These are phyloP conservation scores for Solanum corneliomulleri DNA, from an alignment of 257 asterid species.

Conservation along the genomic window DNA sequence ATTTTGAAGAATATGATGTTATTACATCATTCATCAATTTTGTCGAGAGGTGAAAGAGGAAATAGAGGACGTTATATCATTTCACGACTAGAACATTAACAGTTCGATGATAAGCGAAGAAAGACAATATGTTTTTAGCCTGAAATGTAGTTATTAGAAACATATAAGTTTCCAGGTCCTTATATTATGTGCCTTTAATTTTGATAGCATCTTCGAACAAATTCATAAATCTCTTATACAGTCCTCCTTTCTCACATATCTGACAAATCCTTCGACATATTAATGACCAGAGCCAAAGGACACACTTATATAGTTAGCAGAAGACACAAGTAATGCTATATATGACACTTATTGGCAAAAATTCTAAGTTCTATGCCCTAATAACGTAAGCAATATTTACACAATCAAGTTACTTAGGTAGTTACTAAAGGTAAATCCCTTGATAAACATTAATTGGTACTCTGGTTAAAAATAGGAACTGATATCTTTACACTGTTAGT, in stretches of 20 bases:
- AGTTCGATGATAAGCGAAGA: background rate
- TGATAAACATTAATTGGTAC: background rate
- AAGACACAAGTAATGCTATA: background rate
- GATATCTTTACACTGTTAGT: background rate
- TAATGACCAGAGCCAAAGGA: background rate
- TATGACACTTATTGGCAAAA: background rate
- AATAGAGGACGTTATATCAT: too few species aligned
- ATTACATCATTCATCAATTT: too few species aligned
- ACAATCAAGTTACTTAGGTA: too few species aligned
- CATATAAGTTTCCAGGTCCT: background rate
- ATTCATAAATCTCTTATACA: background rate
- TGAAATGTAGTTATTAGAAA: too few species aligned
- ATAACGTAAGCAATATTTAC: too few species aligned
- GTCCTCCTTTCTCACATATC: background rate
- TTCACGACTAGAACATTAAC: background rate
- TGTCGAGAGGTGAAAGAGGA: too few species aligned
- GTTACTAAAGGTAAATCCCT: background rate
- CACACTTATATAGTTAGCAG: background rate
- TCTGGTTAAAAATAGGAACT: background rate
- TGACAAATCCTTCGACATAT: background rate
- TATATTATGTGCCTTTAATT: background rate
- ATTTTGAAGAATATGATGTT: too few species aligned
- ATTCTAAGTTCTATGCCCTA: background rate
- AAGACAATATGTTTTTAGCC: background rate
- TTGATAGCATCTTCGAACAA: background rate